Base-by-base conservation (phyloP, 176 grass and related monocot species). In the Oryza rufipogon region DNA sequence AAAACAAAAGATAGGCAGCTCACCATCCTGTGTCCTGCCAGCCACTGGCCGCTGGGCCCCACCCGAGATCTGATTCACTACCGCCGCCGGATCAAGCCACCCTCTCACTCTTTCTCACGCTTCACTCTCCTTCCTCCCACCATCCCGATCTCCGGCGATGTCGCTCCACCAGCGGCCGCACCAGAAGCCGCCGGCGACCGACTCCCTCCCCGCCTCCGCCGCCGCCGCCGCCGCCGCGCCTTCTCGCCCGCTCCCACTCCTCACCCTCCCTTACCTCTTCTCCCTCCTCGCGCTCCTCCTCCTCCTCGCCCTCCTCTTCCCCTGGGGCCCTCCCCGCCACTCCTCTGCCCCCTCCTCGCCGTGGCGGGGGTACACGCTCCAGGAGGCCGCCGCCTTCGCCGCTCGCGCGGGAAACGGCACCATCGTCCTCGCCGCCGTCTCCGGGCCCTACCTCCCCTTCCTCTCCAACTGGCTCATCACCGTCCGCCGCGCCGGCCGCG, bases 391-490 rank as follows among this genome's bases (percentile, higher is more conserved):
- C 5, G 86, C 89, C 73, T 95, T 92, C 66, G 91, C 92, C 15
- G 91, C 96, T 33, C 79, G 71, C 1, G 85, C 87, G 38, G 79
- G 87, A 4, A 98, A 88, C 81, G 80, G 93, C 80, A 95, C 96
- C 70, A 84, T 98, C 67, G 81, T 98, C 78, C 87, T 98, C 60
- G 89, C 91, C 26, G 93, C 92, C 19, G 91, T 98, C 23, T 95
- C 92, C 69, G 79, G 89, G 22, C 96, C 96, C 11, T 98, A 98
- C 83, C 69, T 98, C 41, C 85, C 96, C 45, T 98, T 98, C 81
- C 91, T 98, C 67, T 95, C 92, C 48, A 98, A 98, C 77, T 98
- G 96, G 96, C 89, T 98, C 87, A 93, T 98, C 80, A 92, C 93
- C 86, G 88, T 98, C 83, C 80, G 80, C 32, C 91, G 96, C 66